Evolutionary conservation across 2,329 filamentous ascomycete genomes (phyloP).

Genomic region (Blumeriella jaapii): DNA sequence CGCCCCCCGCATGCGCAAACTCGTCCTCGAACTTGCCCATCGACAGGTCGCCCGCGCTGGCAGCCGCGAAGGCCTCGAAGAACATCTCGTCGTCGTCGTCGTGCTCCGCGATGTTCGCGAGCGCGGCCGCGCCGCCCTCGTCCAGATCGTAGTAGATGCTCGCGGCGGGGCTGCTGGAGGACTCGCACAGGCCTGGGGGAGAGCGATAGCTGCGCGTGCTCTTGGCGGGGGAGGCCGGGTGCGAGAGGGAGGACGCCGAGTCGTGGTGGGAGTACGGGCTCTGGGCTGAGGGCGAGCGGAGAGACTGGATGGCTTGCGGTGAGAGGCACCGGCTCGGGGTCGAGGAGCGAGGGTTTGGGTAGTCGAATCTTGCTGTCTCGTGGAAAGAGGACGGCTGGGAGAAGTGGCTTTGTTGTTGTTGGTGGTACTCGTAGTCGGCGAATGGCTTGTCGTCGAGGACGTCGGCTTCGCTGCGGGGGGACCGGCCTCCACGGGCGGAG

Average conservation of each 20-base stretch:
- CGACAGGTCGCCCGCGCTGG: constrained; percentile 19
- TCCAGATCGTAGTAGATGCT: constrained; percentile 25
- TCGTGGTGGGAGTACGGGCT: constrained; percentile 16
- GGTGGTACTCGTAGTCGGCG: constrained; percentile 28
- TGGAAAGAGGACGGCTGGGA: constrained; percentile 22
- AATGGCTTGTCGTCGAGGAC: constrained; percentile 29
- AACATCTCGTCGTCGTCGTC: constrained; percentile 29
- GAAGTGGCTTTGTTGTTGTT: constrained; percentile 2
- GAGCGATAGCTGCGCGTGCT: constrained; percentile 40
- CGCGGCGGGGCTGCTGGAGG: constrained; percentile 41
- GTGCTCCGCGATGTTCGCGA: constrained; percentile 22
- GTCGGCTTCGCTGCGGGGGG: constrained; percentile 38
- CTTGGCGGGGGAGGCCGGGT: constrained; percentile 38
- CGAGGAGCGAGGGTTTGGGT: constrained; percentile 21
- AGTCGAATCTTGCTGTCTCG: constrained; percentile 30
- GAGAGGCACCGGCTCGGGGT: constrained; percentile 21
- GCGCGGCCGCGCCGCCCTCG: constrained; percentile 5
- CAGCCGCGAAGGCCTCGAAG: constrained; percentile 25
- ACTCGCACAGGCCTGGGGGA: constrained; percentile 48
- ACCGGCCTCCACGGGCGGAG: constrained; percentile 43
- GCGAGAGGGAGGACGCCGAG: constrained; percentile 24
- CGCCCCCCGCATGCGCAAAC: constrained; percentile 8
- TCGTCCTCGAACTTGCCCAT: constrained; percentile 26
- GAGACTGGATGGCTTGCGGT: constrained; percentile 22
- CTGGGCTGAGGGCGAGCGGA: constrained; percentile 21